Base-by-base conservation (phyloP, 345 rosid genomes). In the Jatropha curcas region DNA sequence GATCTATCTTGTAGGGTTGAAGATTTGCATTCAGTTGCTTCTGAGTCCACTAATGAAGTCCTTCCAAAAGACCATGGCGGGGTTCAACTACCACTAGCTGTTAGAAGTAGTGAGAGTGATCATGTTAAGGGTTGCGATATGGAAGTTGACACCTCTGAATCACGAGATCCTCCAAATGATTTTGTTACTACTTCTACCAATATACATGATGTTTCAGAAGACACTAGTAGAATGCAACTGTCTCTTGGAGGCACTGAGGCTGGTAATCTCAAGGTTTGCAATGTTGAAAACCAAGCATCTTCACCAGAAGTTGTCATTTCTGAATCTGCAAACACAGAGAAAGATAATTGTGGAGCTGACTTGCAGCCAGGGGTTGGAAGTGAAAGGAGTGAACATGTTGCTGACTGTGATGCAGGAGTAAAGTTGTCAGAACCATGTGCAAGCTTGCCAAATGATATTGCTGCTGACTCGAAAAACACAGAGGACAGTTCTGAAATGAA, bases 401-500 rank as follows among this genome's bases (percentile, higher is more conserved):
- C 62, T 31, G 62, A 62, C 39, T 56, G 67, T 52, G 39, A 20
- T 35, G 17, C 31, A 45, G 58, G 22, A 39, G 35, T 30, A 43
- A 61, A 61, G 58, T n/a, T 58, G 24, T 9, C 57, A 4, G 76
- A 76, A 57, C 75, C 33, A 11, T 17, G 7, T 28, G 56, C 55
- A 57, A 25, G 53, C 24, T 25, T 78, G 74, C 65, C 66, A 10
- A 50, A n/a, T 16, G 70, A 73, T 57, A 17, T 48, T 45, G 53
- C 67, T 31, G 51, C 56, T n/a, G 65, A 67, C 60, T 65, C 74
- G 19, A 16, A 20, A 61, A 9, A 37, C 30, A 28, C 24, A 56
- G 84, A 76, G 76, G 35, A 27, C 11, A 4, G 45, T 45, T 68
- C 75, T 61, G 73, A 59, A 51, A 62, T 74, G 12, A 71, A 33